Evolutionary conservation across 2,329 filamentous ascomycete species (phyloP), one percentile per base, ranked within the genome.

Genomic region (Cryphonectria radicalis): DNA sequence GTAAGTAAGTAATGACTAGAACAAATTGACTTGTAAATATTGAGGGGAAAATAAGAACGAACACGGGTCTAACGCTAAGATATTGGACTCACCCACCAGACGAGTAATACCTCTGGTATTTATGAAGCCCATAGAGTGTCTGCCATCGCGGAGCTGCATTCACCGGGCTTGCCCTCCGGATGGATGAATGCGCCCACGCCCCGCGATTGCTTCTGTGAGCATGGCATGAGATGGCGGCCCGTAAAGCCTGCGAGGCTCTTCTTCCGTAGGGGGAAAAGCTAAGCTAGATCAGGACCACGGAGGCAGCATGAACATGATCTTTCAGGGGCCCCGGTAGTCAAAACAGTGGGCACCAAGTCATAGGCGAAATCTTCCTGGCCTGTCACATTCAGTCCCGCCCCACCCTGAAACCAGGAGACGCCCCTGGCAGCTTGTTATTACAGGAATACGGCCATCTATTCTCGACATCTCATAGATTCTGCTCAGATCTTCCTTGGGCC

Each of bases 221-320:
- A 37, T 60, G 3, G 57, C 57, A 60, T 19, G 19, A 62, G 17
- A 62, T 19, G 19, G 17, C 66, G 66, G 50, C 28, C 43, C 43
- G 64, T 55, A 22, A 55, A 37, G 22, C 46, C 43, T 55, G n/a
- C 43, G 19, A 57, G 7, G 53, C 53, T 60, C 42, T 40, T 32
- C 17, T n/a, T 35, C 14, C 50, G 46, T 14, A 6, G n/a, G 53
- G 25, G 17, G 4, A n/a, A 60, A 25, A 60, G 28, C 70, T 69
- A 69, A 50, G 35, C 70, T 63, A 42, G 42, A 69, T 69, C 59
- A 53, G 70, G 70, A 32, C 59, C 25, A 22, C 70, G 70, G 70
- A 72, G 59, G 62, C 40, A 63, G 46, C 22, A 43, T 46, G 28
- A 37, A 43, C 14, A 60, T 32, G 22, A 32, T 59, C 14, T 62